Evolutionary conservation across 2,329 filamentous ascomycete genomes (phyloP), one percentile per base, ranked within the genome.

Genomic region (Stagonosporopsis chrysanthemi): DNA sequence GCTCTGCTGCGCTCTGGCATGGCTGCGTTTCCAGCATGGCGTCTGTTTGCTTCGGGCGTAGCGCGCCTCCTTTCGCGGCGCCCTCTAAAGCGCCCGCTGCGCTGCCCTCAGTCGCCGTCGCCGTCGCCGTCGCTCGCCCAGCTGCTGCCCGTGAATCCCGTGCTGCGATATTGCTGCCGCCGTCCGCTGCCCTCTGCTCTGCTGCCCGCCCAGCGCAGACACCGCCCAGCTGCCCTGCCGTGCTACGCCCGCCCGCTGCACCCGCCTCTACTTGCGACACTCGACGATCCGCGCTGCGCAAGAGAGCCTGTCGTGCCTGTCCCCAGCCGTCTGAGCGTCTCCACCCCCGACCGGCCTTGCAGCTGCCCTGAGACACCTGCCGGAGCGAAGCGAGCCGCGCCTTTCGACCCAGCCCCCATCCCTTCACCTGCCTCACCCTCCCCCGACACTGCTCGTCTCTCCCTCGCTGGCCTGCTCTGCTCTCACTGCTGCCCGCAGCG

Each of bases 361-460:
- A 70, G 67, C 63, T 61, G 62, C 65, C 64, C 42, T 52, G 47
- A 57, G 52, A 59, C 43, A 64, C 58, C 65, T 63, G 48, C 46
- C 59, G 60, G 55, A 63, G 56, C 67, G 63, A 68, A 70, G 66
- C 72, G 68, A 73, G 67, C 66, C 61, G 58, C 61, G 65, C 69
- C 63, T 56, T 66, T 67, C 54, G 53, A 62, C 62, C 54, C 54
- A 57, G 64, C 63, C 61, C 60, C 69, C 70, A 66, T 69, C 69
- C 67, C 67, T 71, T 70, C 63, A 60, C 62, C 63, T 56, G 54
- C 54, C 53, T 47, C 58, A 46, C 58, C 53, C 31, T 45, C 22
- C 19, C 57, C 33, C 38, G 24, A 47, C 49, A 52, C 57, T 28
- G n/a, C 43, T 50, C 33, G 28, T 47, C 41, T 45, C 41, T 54